Evolutionary conservation across 805 yeast genomes (phyloP).

Genomic region (Zygosaccharomyces pseudorouxii): DNA sequence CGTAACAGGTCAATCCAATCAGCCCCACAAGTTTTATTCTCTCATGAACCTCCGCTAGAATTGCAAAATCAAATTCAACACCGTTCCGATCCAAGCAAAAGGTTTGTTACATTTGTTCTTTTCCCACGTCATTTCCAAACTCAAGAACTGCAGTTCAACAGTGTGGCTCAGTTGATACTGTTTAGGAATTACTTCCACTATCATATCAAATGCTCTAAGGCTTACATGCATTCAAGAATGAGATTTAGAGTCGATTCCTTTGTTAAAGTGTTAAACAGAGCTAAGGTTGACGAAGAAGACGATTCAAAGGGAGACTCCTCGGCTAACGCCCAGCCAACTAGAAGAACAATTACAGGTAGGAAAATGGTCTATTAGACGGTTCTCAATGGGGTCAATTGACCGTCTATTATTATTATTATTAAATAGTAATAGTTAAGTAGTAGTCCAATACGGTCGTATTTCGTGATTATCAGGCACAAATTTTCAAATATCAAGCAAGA

Average conservation of each 20-base stretch:
- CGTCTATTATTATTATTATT: neutral
- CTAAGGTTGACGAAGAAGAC: conserved; percentile 87
- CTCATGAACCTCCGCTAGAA: conserved; percentile 94
- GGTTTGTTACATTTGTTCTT: conserved; percentile 62
- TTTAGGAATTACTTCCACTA: conserved; percentile 97
- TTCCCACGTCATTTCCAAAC: conserved; percentile 89
- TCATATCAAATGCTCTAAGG: conserved; percentile 97
- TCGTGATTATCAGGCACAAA: conserved; percentile 3
- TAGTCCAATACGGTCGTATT: conserved; percentile 6
- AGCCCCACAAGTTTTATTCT: conserved; percentile 95
- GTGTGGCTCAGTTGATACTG: conserved; percentile 80
- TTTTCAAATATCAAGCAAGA: conserved; percentile 3
- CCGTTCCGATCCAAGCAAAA: conserved; percentile 33
- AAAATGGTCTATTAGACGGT: conserved; percentile 30
- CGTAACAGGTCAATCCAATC: conserved; percentile 91
- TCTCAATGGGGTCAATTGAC: neutral
- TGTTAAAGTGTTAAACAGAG: conserved; percentile 91
- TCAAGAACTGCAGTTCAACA: conserved; percentile 31
- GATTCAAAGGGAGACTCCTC: conserved; percentile 38
- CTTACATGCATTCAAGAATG: conserved; percentile 98
- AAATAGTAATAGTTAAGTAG: conserved; percentile 1
- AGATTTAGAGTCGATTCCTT: conserved; percentile 91
- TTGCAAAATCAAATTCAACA: conserved; percentile 43
- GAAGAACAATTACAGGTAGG: conserved; percentile 36
- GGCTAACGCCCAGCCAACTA: conserved; percentile 16